Percentiles rank a stretch among this genome's conserved stretches.
Conservation (phyloP, 2,329 filamentous ascomycete species). For the Aspergillus proliferans region DNA sequence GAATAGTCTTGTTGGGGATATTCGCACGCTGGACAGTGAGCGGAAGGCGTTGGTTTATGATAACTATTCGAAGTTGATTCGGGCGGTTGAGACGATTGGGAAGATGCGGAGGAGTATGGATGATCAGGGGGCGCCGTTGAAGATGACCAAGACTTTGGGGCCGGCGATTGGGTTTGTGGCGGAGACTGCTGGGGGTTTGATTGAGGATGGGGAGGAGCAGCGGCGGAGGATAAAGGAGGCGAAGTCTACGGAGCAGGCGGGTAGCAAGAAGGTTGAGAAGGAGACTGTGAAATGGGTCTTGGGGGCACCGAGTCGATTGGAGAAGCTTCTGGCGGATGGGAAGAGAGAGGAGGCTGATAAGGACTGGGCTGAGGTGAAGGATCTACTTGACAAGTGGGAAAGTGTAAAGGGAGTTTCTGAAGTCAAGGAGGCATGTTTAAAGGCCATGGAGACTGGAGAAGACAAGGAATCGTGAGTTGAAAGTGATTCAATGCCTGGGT, state of each 20-base stretch:
- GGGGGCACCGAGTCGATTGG: slow-evolving; percentile 34
- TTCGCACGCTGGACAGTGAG: slow-evolving; percentile 85
- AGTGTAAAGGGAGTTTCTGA: slow-evolving; percentile 39
- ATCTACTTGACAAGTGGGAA: slow-evolving; percentile 37
- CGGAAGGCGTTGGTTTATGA: slow-evolving; percentile 97
- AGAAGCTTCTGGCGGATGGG: slow-evolving; percentile 30
- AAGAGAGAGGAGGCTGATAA: slow-evolving; percentile 35
- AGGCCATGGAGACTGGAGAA: slow-evolving; percentile 26
- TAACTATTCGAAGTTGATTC: slow-evolving; percentile 94
- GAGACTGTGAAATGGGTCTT: slow-evolving; percentile 43
- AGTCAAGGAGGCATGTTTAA: slow-evolving; percentile 34
- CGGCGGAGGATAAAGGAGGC: slow-evolving; percentile 22
- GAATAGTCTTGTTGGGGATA: slow-evolving; percentile 56
- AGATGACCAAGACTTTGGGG: slow-evolving; percentile 39
- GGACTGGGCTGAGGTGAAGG: slow-evolving; percentile 38
- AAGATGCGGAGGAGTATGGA: slow-evolving; percentile 53
- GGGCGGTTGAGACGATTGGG: slow-evolving; percentile 92
- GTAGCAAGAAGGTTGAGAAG: slow-evolving; percentile 26
- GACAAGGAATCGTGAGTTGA: slow-evolving; percentile 18
- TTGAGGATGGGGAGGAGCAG: slow-evolving; percentile 35
- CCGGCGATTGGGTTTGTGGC: slow-evolving; percentile 40
- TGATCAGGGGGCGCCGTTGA: slow-evolving; percentile 39
- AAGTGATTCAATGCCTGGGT: neutral
- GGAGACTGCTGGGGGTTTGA: slow-evolving; percentile 36
- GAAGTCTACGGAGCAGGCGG: slow-evolving; percentile 10